Base-by-base conservation (phyloP, 2,329 filamentous ascomycete genomes). In the Trichoderma simmonsii region DNA sequence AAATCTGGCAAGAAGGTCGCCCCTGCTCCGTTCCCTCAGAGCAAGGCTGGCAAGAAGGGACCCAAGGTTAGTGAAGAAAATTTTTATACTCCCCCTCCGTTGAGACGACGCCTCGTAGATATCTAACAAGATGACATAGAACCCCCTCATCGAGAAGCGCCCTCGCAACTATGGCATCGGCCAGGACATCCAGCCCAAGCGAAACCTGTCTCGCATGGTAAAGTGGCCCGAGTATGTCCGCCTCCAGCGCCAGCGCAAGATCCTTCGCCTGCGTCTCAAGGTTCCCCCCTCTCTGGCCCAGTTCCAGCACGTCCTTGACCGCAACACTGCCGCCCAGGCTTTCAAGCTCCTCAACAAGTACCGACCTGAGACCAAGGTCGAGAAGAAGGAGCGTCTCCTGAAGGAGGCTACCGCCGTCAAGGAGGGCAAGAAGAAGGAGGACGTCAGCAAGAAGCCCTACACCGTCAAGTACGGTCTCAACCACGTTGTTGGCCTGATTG, bases 261-360 rank as follows among this genome's bases (percentile, higher is more conserved):
- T 98, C 87, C 91, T 99, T 85, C 94, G 95, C 90, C 89, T 99
- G 86, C 95, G 96, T 82, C 89, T 99, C 82, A 99, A 99, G 92
- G 96, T 99, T 75, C 96, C 96, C 76, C 96, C 97, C 82, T 92
- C 95, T 80, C 94, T 99, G 80, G 91, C 95, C 79, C 96, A 99
- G 89, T 99, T 98, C 92, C 92, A 94, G 88, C 93, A 95, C 86
- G 94, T 97, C 80, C 93, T 98, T 81, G 93, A 97, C 90, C 93
- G 93, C 87, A 97, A 97, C 90, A 93, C 95, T 78, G 97, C 97
- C 79, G 93, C 94, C 80, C 95, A 98, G 89, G 89, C 93, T 77
- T 96, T 99, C 90, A 98, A 98, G 91, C 92, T 99, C 83, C 93
- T 99, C 83, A 97, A 97, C 93, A 99, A 99, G 91, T 99, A 99